Percentiles rank a stretch among this genome's conserved stretches.
phyloP scores from a whole-genome alignment of 768 basidiomycete genomes.

The Lactarius pseudohatsudake region DNA sequence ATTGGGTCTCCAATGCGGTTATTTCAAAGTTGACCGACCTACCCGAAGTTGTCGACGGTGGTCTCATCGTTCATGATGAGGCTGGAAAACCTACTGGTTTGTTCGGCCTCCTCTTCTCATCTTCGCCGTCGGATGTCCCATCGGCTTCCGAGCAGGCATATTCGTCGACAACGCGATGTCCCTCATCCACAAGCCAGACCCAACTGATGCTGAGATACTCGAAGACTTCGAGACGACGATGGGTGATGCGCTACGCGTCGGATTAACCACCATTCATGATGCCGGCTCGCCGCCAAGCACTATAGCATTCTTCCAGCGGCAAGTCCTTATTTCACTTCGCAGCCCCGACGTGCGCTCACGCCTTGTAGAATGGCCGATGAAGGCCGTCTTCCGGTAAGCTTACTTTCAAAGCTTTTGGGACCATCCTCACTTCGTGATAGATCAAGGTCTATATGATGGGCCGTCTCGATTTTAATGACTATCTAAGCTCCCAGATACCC shows the following conservation, averaged over 20 bases:
- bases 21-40: conserved; percentile 62
- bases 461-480: conserved; percentile 36
- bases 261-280: conserved; percentile 87
- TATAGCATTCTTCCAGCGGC: conserved; percentile 69
- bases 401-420: not conserved
- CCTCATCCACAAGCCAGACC: conserved; percentile 65
- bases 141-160: conserved; percentile 45
- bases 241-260: conserved; percentile 68
- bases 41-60: conserved; percentile 67
- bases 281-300: conserved; percentile 53
- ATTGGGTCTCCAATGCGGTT: conserved; percentile 80
- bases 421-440: conserved; percentile 34
- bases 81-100: conserved; percentile 69
- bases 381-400: conserved; percentile 64
- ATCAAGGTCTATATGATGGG: conserved; percentile 67
- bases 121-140: not conserved
- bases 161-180: conserved; percentile 88
- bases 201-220: conserved; percentile 54
- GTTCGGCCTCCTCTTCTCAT: conserved; percentile 10
- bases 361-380: conserved; percentile 61
- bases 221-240: conserved; percentile 66
- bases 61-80: conserved; percentile 62
- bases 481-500: conserved; percentile 40
- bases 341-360: conserved; percentile 17
- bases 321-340: conserved; percentile 30